Evolutionary conservation across 345 rosid species (phyloP).

Genomic region (Syzygium grande): DNA sequence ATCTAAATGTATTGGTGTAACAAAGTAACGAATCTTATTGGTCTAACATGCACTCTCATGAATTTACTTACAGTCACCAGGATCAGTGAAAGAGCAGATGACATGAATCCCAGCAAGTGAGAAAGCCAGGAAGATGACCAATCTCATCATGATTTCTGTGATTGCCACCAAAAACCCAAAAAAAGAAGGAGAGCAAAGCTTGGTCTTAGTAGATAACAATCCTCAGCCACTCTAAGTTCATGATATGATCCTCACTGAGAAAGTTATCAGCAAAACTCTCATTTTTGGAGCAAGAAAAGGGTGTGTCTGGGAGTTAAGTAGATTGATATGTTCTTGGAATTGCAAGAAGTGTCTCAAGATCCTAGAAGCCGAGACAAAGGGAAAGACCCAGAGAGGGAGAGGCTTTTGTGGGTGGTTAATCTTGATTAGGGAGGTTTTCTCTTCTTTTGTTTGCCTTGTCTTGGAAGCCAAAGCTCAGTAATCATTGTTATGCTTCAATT

Average conservation of each 20-base stretch:
- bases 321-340: not conserved
- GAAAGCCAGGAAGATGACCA: not conserved
- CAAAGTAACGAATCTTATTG: too few relatives aligned
- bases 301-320: not conserved
- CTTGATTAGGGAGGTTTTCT: not conserved
- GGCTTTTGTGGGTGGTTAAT: not conserved
- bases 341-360: not conserved
- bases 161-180: not conserved
- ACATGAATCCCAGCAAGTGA: not conserved
- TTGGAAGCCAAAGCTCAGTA: not conserved
- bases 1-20: not conserved
- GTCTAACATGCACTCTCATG: not conserved
- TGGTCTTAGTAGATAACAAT: not conserved
- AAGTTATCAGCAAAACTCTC: not conserved
- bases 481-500: not conserved
- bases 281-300: not conserved
- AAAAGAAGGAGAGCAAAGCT: not conserved
- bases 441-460: not conserved
- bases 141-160: not conserved
- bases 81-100: slow-evolving; percentile 5
- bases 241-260: not conserved
- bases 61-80: slow-evolving; percentile 4
- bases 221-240: not conserved
- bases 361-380: not conserved
- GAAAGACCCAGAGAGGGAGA: not conserved